Evolutionary conservation across 2,329 filamentous ascomycete genomes (phyloP), one percentile per base, ranked within the genome.

Genomic region (Periconia sp.): DNA sequence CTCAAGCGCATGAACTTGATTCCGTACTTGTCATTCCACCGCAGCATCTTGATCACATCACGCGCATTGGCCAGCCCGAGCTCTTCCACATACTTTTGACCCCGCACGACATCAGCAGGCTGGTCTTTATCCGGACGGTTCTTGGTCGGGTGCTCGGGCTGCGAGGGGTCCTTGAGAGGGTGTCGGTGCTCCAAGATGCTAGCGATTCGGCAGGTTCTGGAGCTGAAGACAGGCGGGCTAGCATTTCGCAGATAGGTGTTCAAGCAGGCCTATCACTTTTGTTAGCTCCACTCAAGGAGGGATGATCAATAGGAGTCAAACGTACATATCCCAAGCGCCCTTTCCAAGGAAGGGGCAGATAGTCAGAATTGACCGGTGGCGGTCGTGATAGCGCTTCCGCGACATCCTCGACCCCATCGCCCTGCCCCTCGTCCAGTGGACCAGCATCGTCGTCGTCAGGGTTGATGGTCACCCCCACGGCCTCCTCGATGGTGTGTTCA

Each of bases 1-100:
- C 91, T 96, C 18, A 97, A 79, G 1, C 93, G 85, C 84, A 97
- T 85, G 71, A 97, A 97, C 62, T 86, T 92, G 74, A 97, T 97
- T 40, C 88, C 87, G 60, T 93, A 97, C 61, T 85, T 89, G 59
- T 95, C 88, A 67, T 97, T 97, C 93, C 93, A 97, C 1, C 85
- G 83, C 9, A 97, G 67, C 85, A 97, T 91, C 73, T 95, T 96
- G 53, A 82, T 76, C 31, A 97, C 85, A 63, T 97, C 93, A 41
- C 84, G 82, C 1, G 90, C 89, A 72, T 97, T 97, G 15, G 89
- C 85, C 11, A 96, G 72, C 0, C 92, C 91, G 2, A 97, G 73
- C 0, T 83, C 80, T 70, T 96, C 85, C 0, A 97, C 85, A 60
- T 88, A 96, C 55, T 79, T 80, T 54, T 86, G 81, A 1, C 92